Conservation (phyloP, 2,329 filamentous ascomycete genomes). For the Colletotrichum somersetense region DNA sequence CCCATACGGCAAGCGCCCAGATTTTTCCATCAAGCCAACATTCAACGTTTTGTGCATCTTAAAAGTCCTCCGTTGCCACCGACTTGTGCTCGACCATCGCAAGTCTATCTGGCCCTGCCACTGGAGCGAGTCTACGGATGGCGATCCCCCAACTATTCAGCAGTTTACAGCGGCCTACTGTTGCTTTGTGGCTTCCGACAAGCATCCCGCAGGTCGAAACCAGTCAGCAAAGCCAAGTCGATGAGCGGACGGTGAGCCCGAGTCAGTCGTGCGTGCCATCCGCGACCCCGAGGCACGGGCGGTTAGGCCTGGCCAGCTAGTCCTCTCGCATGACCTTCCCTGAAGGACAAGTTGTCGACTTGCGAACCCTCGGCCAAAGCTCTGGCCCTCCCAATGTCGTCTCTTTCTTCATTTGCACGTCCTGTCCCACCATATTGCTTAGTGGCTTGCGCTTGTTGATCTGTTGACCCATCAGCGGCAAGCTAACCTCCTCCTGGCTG, state of each 20-base stretch:
- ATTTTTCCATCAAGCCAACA: neutral
- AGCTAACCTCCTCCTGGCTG: neutral
- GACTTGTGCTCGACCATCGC: neutral
- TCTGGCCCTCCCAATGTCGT: neutral
- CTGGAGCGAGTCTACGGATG: neutral
- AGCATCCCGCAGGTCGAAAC: neutral
- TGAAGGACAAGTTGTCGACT: neutral
- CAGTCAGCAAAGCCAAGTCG: neutral
- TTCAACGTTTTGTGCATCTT: neutral
- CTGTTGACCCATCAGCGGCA: neutral
- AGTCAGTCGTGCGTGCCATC: constrained; percentile 26
- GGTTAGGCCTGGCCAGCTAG: neutral
- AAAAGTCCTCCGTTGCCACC: neutral
- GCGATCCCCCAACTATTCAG: neutral
- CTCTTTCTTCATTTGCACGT: neutral
- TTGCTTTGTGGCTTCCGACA: neutral
- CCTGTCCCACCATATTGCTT: neutral
- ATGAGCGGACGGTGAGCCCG: neutral
- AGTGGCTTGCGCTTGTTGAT: constrained; percentile 4
- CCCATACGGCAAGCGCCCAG: neutral
- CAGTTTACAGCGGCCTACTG: neutral
- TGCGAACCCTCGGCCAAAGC: neutral
- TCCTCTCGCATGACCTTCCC: neutral
- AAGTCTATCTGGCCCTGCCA: neutral
- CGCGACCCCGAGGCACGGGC: constrained; percentile 6